These are phyloP conservation scores for Rheum nobile DNA, from an alignment of 148 eudicot genomes.

Conservation along the genomic window DNA sequence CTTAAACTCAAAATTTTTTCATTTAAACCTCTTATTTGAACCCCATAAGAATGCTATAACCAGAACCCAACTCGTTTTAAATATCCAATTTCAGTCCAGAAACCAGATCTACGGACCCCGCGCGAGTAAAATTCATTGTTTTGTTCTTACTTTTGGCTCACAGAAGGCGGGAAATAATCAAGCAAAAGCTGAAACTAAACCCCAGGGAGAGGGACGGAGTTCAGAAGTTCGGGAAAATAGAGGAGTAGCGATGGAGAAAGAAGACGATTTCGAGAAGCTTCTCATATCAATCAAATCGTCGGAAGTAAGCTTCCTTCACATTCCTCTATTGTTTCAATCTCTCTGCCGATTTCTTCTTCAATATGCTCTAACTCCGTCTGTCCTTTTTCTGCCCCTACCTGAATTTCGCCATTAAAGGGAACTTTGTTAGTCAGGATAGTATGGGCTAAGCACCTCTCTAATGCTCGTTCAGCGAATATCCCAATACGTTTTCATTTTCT, in stretches of 20 bases:
- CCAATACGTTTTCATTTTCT: background rate
- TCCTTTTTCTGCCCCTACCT: no score
- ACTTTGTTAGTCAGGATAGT: background rate
- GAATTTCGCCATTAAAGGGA: slow-evolving; percentile 7
- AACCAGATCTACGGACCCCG: no score
- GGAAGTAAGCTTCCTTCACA: slow-evolving; percentile 41
- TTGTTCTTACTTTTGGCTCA: no score
- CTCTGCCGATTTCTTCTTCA: background rate
- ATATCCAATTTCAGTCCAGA: no score
- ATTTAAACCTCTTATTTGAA: no score
- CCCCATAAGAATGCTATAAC: no score
- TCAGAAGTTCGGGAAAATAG: background rate
- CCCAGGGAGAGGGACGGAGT: background rate
- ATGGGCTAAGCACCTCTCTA: background rate
- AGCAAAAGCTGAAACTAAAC: background rate
- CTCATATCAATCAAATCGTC: slow-evolving; percentile 57
- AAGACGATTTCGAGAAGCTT: slow-evolving; percentile 37
- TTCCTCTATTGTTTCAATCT: background rate
- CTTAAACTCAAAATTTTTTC: no score
- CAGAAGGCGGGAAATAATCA: background rate
- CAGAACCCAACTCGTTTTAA: no score
- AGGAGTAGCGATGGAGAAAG: slow-evolving; percentile 18
- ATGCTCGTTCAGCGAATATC: background rate
- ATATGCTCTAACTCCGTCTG: background rate
- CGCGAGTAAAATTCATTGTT: no score